Conservation (phyloP, 352 stramenopile species). For the Phytophthora citricola region DNA sequence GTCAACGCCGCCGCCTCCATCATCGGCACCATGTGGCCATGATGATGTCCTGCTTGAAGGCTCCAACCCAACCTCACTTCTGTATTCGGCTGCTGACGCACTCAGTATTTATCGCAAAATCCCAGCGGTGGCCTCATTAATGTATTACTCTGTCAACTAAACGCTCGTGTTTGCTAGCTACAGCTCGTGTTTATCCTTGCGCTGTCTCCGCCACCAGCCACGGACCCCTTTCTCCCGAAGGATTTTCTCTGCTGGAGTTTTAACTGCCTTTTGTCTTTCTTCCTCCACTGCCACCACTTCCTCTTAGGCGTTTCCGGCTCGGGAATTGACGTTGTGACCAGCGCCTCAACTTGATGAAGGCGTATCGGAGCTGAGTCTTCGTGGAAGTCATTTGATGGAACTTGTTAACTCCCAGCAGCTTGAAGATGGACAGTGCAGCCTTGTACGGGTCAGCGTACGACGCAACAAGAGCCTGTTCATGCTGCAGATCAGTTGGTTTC, state of each 20-base stretch:
- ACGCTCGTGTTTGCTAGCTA: conserved; percentile 15
- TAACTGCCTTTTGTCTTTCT: conserved; percentile 23
- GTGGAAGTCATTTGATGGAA: conserved; percentile 75
- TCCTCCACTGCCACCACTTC: conserved; percentile 35
- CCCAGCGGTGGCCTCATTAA: conserved; percentile 27
- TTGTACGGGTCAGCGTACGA: conserved; percentile 84
- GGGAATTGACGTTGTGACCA: conserved; percentile 42
- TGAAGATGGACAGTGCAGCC: conserved; percentile 75
- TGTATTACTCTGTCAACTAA: conserved; percentile 44
- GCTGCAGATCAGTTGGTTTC: conserved; percentile 45
- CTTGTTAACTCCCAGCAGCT: conserved; percentile 68
- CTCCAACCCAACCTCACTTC: conserved; percentile 7
- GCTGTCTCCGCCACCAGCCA: conserved; percentile 27
- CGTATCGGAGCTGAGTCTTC: conserved; percentile 62
- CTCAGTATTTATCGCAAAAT: conserved; percentile 38
- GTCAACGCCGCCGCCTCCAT: conserved; percentile 77
- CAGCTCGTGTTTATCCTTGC: conserved; percentile 33
- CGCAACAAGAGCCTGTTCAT: conserved; percentile 43
- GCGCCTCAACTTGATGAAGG: conserved; percentile 65
- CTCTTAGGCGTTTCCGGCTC: conserved; percentile 18
- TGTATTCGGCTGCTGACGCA: conserved; percentile 14
- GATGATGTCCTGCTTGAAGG: conserved; percentile 17
- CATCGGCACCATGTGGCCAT: conserved; percentile 83
- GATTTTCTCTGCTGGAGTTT: conserved; percentile 15
- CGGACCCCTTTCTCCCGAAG: conserved; percentile 30